A percentile compares a stretch with the other conserved stretches of the same genome.
phyloP scores from a whole-genome alignment of 805 yeast genomes.

The Yarrowia yakushimensis region DNA sequence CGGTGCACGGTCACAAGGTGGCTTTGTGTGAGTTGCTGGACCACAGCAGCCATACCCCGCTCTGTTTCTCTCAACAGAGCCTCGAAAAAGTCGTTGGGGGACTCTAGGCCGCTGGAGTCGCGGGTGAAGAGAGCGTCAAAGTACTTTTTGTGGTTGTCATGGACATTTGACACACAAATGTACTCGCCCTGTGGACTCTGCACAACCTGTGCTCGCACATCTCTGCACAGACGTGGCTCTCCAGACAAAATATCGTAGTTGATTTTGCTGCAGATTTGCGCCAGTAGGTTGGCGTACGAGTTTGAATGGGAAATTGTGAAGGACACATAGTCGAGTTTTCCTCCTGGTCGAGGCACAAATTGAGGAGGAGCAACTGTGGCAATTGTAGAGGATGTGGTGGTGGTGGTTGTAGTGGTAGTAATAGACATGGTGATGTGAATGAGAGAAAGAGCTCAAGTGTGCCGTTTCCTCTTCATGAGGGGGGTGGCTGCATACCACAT shows the following conservation, averaged over 20 bases:
- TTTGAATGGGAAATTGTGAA: neutral
- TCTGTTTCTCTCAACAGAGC: neutral
- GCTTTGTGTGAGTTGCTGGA: neutral
- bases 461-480: too few relatives aligned
- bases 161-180: neutral
- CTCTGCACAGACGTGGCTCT: neutral
- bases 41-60: neutral
- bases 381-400: neutral
- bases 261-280: neutral
- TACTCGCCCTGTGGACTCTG: neutral
- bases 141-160: neutral
- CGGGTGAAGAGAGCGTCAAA: neutral
- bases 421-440: neutral
- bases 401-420: neutral
- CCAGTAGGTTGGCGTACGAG: neutral
- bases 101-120: neutral
- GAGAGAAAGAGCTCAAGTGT: neutral
- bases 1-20: neutral
- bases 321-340: neutral
- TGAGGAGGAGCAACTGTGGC: neutral
- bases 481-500: too few relatives aligned
- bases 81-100: neutral
- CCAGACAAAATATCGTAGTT: constrained; percentile 1
- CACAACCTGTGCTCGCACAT: neutral
- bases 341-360: neutral